These are phyloP conservation scores for Asterochloris sp. DNA, from an alignment of 139 green algal species.

Conservation along the genomic window DNA sequence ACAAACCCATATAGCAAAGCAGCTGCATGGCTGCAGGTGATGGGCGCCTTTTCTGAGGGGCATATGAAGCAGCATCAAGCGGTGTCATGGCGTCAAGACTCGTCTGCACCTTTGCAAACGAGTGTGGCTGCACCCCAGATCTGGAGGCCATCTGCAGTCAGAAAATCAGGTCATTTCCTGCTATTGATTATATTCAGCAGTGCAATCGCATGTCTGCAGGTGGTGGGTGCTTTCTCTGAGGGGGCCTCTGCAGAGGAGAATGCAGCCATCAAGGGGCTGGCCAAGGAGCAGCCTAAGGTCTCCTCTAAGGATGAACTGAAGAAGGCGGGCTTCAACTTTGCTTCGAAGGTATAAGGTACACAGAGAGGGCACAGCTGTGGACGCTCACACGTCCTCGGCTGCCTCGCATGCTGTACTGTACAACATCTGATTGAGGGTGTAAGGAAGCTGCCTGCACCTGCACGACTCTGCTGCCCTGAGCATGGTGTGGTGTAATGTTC, in stretches of 20 bases:
- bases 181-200: neutral
- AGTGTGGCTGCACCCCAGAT: neutral
- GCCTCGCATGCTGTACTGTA: neutral
- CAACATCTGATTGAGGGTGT: neutral
- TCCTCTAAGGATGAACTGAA: conserved; percentile 31
- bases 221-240: conserved; percentile 87
- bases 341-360: conserved; percentile 33
- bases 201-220: conserved; percentile 3
- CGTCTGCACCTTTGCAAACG: neutral
- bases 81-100: too few relatives aligned
- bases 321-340: conserved; percentile 37
- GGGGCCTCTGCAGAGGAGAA: conserved; percentile 66
- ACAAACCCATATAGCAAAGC: neutral
- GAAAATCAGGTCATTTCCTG: neutral
- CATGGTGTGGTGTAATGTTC: too few relatives aligned
- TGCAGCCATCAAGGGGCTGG: conserved; percentile 61
- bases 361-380: neutral
- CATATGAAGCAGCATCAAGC: too few relatives aligned
- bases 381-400: neutral
- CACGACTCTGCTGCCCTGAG: too few relatives aligned
- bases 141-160: neutral
- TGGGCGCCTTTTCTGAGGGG: conserved; percentile 59
- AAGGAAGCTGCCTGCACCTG: too few relatives aligned
- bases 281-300: conserved; percentile 26
- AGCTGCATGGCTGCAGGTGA: conserved; percentile 34